Percentiles rank a stretch among this genome's conserved stretches.
Conservation (phyloP, 148 eudicot species). For the Pharnaceum exiguum region DNA sequence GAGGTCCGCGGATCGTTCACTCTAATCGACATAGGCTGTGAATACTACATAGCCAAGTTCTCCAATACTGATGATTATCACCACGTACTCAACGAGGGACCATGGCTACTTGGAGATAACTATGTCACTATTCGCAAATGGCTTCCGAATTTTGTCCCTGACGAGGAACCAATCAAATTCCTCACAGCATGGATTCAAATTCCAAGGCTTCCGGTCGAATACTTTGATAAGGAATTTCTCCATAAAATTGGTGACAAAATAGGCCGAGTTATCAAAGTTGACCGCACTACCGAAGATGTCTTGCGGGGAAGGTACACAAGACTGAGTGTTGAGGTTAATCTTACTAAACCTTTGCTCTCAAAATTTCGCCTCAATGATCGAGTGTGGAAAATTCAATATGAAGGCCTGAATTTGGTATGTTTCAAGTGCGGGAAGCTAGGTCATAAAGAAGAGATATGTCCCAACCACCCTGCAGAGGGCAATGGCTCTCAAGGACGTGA, state of each 20-base stretch:
- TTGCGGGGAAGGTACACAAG: slow-evolving; percentile 5
- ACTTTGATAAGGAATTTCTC: too few species aligned
- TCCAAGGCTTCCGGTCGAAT: too few species aligned
- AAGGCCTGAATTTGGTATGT: neutral
- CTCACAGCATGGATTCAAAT: too few species aligned
- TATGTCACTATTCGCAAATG: too few species aligned
- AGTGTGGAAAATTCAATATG: neutral
- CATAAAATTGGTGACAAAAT: neutral
- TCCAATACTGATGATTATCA: too few species aligned
- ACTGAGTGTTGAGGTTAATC: slow-evolving; percentile 5
- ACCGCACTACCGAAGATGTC: neutral
- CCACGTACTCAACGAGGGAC: too few species aligned
- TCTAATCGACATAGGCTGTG: too few species aligned
- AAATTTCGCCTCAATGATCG: neutral
- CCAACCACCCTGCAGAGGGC: neutral
- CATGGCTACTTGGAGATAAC: too few species aligned
- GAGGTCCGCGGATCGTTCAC: too few species aligned
- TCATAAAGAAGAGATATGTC: neutral
- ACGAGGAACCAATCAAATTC: too few species aligned
- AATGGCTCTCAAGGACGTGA: neutral
- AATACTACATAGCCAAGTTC: too few species aligned
- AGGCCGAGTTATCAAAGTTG: neutral
- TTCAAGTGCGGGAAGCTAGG: neutral
- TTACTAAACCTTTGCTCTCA: neutral
- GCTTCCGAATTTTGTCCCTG: too few species aligned